Base-by-base conservation (phyloP, 148 eudicot species). In the Beta vulgaris region DNA sequence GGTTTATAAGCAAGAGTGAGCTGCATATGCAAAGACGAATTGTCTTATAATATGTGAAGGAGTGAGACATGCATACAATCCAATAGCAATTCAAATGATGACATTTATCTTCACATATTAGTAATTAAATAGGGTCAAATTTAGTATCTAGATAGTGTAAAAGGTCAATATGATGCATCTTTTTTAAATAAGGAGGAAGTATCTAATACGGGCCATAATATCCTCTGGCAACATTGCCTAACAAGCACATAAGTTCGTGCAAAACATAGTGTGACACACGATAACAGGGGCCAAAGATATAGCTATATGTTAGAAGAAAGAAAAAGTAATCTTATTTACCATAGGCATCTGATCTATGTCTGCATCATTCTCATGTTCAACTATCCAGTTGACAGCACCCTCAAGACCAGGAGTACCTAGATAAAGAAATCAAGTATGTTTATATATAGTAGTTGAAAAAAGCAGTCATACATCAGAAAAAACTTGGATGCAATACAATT, bases 381-480 rank as follows among this genome's bases (percentile, higher is more conserved):
- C 98, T 15, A 88, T 86, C 99, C 99, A 95, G 80, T 89, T 92
- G 43, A 89, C 93, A 67, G 98, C 98, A 76, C 83, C 91, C 86
- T 95, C 99, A 42, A 92, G 76, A 62, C 90, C 89, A 63, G 59
- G 51, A 76, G 91, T 95, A 54, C 97, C 99, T 95, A 86, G 58
- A 83, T 76, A 44, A 16, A 12, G 28, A 72, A 74, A 66, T 44
- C 46, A 6, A 25, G 31, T 29, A 31, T 19, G 42, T 26, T 42
- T 29, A 6, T 26, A n/a, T 16, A 43, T 31, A 25, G 39, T 63
- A 39, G 70, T 19, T 49, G 25, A 16, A 16, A 35, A 2, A 8
- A 49, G 12, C 59, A 54, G 25, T 34, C 10, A n/a, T 14, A 51
- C 28, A 37, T 11, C 1, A 28, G 32, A 5, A 48, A 58, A 78